Evolutionary conservation across 2,329 filamentous ascomycete species (phyloP).

Genomic region (Juglanconis oblonga): DNA sequence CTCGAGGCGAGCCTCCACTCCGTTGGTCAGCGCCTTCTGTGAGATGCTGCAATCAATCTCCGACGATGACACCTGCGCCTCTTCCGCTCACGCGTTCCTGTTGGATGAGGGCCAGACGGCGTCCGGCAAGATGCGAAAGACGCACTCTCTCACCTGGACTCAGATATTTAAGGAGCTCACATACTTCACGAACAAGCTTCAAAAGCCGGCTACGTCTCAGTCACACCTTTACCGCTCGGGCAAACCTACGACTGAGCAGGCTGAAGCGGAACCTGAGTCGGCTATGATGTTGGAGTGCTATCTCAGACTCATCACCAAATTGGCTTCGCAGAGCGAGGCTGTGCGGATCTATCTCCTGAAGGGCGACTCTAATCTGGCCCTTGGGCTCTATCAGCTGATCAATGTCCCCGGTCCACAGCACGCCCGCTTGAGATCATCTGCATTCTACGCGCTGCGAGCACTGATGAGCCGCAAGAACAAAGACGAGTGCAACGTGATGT

Average conservation of each 20-base stretch:
- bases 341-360: slow-evolving; percentile 72
- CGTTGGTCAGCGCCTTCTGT: slow-evolving; percentile 93
- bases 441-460: slow-evolving; percentile 74
- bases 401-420: slow-evolving; percentile 55
- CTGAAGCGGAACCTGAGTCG: slow-evolving; percentile 84
- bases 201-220: slow-evolving; percentile 56
- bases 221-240: slow-evolving; percentile 52
- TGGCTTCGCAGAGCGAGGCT: slow-evolving; percentile 69
- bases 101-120: slow-evolving; percentile 77
- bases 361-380: slow-evolving; percentile 61
- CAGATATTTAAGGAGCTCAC: slow-evolving; percentile 90
- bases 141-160: slow-evolving; percentile 83
- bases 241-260: slow-evolving; percentile 62
- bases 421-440: slow-evolving; percentile 74
- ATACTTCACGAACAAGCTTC: slow-evolving; percentile 74
- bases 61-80: slow-evolving; percentile 76
- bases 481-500: slow-evolving; percentile 69
- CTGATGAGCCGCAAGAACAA: slow-evolving; percentile 72
- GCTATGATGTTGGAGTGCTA: slow-evolving; percentile 97
- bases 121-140: slow-evolving; percentile 75
- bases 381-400: slow-evolving; percentile 74
- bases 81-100: slow-evolving; percentile 82
- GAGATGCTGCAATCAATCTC: slow-evolving; percentile 92
- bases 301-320: slow-evolving; percentile 78
- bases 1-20: slow-evolving; percentile 90